These are phyloP conservation scores for Phytophthora pluvialis DNA, from an alignment of 352 stramenopile genomes.

Conservation along the genomic window DNA sequence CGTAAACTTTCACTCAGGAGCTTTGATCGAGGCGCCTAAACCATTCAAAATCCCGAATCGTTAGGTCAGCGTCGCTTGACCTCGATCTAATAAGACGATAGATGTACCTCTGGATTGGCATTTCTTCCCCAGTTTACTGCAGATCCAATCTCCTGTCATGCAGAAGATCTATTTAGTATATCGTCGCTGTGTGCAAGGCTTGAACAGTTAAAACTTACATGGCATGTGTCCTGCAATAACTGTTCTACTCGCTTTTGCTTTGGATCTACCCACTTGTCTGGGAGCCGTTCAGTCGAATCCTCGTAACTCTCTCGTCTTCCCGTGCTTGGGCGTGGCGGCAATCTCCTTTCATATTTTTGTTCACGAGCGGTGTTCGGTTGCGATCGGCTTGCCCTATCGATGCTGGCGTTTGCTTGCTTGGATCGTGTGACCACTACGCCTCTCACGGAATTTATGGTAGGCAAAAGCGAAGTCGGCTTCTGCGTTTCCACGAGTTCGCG, in stretches of 20 bases:
- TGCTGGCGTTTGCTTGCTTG: conserved; percentile 6
- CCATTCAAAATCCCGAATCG: neutral
- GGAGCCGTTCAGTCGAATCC: neutral
- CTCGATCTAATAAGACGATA: neutral
- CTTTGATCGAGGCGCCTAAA: conserved; percentile 23
- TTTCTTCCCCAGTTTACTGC: conserved; percentile 24
- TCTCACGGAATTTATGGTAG: conserved; percentile 14
- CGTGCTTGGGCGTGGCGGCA: conserved; percentile 17
- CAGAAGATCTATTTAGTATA: neutral
- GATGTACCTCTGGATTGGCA: conserved; percentile 4
- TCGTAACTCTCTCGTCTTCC: conserved; percentile 17
- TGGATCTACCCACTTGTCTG: conserved; percentile 39
- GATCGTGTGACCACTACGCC: conserved; percentile 10
- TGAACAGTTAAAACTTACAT: conserved; percentile 22
- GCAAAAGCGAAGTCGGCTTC: conserved; percentile 29
- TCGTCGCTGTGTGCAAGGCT: neutral
- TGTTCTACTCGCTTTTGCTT: conserved; percentile 44
- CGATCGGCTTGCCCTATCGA: conserved; percentile 9
- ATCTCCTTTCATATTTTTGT: conserved; percentile 5
- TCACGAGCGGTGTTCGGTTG: conserved; percentile 18
- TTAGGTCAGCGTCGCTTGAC: neutral
- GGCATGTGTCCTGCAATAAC: conserved; percentile 44
- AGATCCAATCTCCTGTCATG: conserved; percentile 33
- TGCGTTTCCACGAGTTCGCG: conserved; percentile 52
- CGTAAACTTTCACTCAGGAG: conserved; percentile 7